Evolutionary conservation across 2,329 filamentous ascomycete genomes (phyloP), one percentile per base, ranked within the genome.

Genomic region (Botryotinia convoluta): DNA sequence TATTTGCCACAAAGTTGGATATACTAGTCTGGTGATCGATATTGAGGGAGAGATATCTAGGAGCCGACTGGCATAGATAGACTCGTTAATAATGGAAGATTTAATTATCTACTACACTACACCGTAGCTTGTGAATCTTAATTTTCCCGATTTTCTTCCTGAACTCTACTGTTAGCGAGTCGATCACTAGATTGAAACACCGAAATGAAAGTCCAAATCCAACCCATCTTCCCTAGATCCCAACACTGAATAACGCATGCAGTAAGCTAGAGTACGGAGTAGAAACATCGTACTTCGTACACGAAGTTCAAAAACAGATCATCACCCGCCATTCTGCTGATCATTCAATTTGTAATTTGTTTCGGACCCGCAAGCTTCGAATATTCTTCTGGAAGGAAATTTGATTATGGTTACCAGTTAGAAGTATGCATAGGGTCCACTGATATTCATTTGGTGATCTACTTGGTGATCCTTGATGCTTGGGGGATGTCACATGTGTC

Each of bases 381-480:
- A 64, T 45, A 45, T 45, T 32, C 29, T 64, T 62, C 60, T 62
- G 26, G 60, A 42, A 62, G 60, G 59, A 39, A 39, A 37, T 61
- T 57, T 29, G n/a, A 57, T 57, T 4, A 18, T 18, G n/a, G 48
- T n/a, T 54, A 54, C 48, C 48, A 54, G 48, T n/a, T 54, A n/a
- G 48, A 54, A 54, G 26, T 10, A n/a, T 54, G 48, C 48, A n/a
- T 54, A 16, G 10, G 35, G 35, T 39, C 51, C 51, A 39, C 59
- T 61, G 59, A 61, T 61, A 61, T 61, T 61, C 59, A 61, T 39
- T 61, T 54, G 51, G 51, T 54, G 51, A 54, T 54, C 51, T 29
- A 57, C 2, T 57, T 18, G n/a, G 51, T 57, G 51, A 57, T 57
- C 51, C 51, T 57, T 57, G 51, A 57, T 57, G 51, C 51, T 57